Evolutionary conservation across 768 basidiomycete species (phyloP).

Genomic region (Amanita subjunquillea): DNA sequence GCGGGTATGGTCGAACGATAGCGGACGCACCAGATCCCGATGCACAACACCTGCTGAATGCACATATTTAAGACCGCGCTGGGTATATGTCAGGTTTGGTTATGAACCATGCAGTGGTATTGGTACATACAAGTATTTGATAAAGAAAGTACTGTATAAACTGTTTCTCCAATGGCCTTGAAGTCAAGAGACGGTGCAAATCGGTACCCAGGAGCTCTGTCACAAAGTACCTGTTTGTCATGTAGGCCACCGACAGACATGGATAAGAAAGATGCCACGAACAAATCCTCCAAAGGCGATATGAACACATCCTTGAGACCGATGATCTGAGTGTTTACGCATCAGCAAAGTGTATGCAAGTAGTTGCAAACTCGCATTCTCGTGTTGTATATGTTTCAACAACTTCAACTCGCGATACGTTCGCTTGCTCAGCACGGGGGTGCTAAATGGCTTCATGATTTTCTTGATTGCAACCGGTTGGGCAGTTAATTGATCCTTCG

Average conservation of each 20-base stretch:
- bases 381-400: slow-evolving; percentile 96
- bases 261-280: slow-evolving; percentile 18
- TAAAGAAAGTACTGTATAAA: slow-evolving; percentile 99
- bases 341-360: neutral
- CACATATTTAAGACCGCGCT: slow-evolving; percentile 98
- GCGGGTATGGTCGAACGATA: neutral
- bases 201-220: slow-evolving; percentile 98
- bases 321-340: slow-evolving; percentile 63
- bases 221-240: slow-evolving; percentile 78
- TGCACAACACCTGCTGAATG: slow-evolving; percentile 99
- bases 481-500: slow-evolving; percentile 90
- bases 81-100: slow-evolving; percentile 2
- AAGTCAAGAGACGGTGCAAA: slow-evolving; percentile 92
- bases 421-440: slow-evolving; percentile 94
- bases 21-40: slow-evolving; percentile 73
- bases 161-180: slow-evolving; percentile 95
- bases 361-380: slow-evolving; percentile 57
- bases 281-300: slow-evolving; percentile 98
- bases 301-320: slow-evolving; percentile 98
- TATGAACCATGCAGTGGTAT: neutral
- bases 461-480: slow-evolving; percentile 98
- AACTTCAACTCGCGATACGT: slow-evolving; percentile 98
- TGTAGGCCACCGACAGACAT: slow-evolving; percentile 1
- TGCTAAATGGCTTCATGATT: slow-evolving; percentile 99
- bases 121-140: slow-evolving; percentile 77